Conservation (phyloP, 2,329 filamentous ascomycete genomes). For the Alternaria tenuissima region DNA sequence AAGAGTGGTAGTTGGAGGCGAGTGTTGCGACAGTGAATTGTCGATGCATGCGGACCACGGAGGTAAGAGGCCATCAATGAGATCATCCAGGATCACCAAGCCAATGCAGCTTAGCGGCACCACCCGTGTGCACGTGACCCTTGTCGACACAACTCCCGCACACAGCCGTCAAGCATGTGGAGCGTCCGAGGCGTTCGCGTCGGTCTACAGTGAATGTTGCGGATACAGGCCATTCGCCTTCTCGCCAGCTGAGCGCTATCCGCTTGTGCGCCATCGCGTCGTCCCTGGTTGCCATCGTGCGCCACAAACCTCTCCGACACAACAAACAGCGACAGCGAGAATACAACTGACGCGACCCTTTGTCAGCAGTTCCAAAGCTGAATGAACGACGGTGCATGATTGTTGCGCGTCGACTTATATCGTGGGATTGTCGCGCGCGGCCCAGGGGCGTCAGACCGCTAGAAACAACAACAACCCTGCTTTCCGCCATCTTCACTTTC, state of each 20-base stretch:
- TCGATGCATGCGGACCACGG: constrained; percentile 15
- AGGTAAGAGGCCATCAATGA: constrained; percentile 12
- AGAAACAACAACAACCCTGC: constrained; percentile 6
- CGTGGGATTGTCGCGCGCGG: background rate
- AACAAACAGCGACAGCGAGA: constrained; percentile 3
- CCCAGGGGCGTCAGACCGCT: constrained; percentile 2
- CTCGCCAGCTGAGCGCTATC: background rate
- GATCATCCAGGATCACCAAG: constrained; percentile 7
- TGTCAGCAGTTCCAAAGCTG: background rate
- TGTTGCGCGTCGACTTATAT: background rate
- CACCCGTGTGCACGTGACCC: constrained; percentile 13
- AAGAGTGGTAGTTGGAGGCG: background rate
- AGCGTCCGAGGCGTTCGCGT: background rate
- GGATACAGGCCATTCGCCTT: background rate
- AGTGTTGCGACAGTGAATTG: constrained; percentile 9
- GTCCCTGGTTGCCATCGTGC: background rate
- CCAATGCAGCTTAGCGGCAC: constrained; percentile 6
- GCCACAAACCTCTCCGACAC: constrained; percentile 10
- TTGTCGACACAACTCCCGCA: background rate
- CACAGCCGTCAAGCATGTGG: background rate
- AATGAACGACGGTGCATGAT: background rate
- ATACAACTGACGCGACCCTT: background rate
- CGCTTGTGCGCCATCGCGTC: constrained; percentile 6
- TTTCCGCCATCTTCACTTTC: background rate
- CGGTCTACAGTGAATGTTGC: background rate